phyloP scores from a whole-genome alignment of 2,329 filamentous ascomycete species.

The Cordyceps tenuipes region DNA sequence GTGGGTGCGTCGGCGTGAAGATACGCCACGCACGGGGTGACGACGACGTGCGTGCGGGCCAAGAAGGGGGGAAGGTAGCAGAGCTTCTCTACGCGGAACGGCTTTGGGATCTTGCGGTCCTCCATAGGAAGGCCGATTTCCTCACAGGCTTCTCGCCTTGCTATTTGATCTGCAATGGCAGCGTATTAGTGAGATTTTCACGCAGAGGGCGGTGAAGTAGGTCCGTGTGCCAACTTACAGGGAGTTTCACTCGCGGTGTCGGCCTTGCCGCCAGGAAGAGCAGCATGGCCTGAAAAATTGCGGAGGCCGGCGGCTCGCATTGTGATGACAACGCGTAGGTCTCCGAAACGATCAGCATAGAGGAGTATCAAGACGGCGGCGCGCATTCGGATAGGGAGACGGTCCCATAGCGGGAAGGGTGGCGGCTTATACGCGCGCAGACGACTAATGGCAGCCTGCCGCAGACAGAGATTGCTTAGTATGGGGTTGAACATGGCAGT shows the following conservation, averaged over 20 bases:
- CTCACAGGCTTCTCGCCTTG: slow-evolving; percentile 81
- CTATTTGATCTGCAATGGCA: slow-evolving; percentile 57
- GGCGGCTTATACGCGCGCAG: slow-evolving; percentile 54
- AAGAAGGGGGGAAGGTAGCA: slow-evolving; percentile 73
- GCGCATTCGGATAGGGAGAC: slow-evolving; percentile 54
- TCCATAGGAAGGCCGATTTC: slow-evolving; percentile 82
- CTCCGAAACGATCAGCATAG: slow-evolving; percentile 74
- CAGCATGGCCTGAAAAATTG: slow-evolving; percentile 75
- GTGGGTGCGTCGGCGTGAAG: slow-evolving; percentile 53
- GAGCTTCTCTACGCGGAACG: slow-evolving; percentile 80
- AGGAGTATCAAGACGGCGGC: slow-evolving; percentile 84
- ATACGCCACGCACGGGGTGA: slow-evolving; percentile 70
- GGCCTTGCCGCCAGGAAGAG: slow-evolving; percentile 72
- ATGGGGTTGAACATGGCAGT: slow-evolving; percentile 7
- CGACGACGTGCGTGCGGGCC: slow-evolving; percentile 63
- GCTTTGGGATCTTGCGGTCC: slow-evolving; percentile 58
- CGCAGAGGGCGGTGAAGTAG: too few species aligned
- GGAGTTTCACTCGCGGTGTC: slow-evolving; percentile 50
- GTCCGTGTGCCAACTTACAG: slow-evolving; percentile 34
- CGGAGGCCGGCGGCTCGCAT: slow-evolving; percentile 57
- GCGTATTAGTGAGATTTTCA: not conserved
- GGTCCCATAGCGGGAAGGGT: slow-evolving; percentile 53
- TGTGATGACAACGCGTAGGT: slow-evolving; percentile 64
- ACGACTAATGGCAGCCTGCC: slow-evolving; percentile 49
- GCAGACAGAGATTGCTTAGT: slow-evolving; percentile 15